phyloP scores from a whole-genome alignment of 495 filamentous ascomycete species.

The Zalerion maritima region DNA sequence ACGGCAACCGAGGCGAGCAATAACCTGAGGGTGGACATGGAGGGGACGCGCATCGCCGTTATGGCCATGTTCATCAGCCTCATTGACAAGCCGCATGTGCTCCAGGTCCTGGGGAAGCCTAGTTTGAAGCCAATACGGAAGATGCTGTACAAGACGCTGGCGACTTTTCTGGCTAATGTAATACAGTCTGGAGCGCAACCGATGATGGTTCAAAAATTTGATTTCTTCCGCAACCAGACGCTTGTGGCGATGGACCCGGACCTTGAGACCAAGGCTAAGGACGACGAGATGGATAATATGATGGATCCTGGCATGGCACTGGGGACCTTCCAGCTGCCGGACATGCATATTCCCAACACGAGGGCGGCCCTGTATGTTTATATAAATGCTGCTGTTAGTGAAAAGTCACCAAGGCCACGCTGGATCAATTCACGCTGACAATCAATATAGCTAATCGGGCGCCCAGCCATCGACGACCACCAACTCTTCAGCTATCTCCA shows the following conservation, averaged over 20 bases:
- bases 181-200: conserved; percentile 33
- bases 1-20: conserved; percentile 24
- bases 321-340: conserved; percentile 42
- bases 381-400: conserved; percentile 65
- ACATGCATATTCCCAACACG: conserved; percentile 57
- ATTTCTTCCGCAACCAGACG: conserved; percentile 36
- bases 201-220: conserved; percentile 33
- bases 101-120: conserved; percentile 27
- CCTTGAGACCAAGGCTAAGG: conserved; percentile 27
- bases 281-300: conserved; percentile 34
- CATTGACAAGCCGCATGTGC: conserved; percentile 33
- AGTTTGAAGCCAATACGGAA: conserved; percentile 29
- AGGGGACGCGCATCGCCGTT: conserved; percentile 37
- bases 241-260: conserved; percentile 29
- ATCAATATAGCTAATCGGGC: conserved; percentile 50
- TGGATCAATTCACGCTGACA: conserved; percentile 17
- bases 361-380: conserved; percentile 88
- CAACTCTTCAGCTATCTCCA: conserved; percentile 65
- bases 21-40: conserved; percentile 32
- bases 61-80: conserved; percentile 33
- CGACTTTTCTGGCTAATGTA: conserved; percentile 37
- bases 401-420: background rate
- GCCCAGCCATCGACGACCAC: conserved; percentile 71
- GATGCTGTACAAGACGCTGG: conserved; percentile 31
- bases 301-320: conserved; percentile 31